Evolutionary conservation across 495 filamentous ascomycete species (phyloP), one percentile per base, ranked within the genome.

Genomic region (Apiosordaria backusii): DNA sequence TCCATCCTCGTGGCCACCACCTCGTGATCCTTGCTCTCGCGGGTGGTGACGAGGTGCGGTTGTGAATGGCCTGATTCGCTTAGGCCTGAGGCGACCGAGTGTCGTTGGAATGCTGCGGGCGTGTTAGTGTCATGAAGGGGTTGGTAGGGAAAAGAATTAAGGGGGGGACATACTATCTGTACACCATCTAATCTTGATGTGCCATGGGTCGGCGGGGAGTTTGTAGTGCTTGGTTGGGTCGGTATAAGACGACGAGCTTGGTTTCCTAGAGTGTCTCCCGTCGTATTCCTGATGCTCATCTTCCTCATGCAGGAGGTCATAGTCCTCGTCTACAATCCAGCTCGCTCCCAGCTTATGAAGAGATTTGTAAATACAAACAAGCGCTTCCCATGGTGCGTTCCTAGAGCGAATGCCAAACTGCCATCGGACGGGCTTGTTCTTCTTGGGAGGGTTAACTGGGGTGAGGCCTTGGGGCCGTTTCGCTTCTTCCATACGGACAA

Each of bases 321-420:
- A 83, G 60, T 86, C 83, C 67, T 90, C 84, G 24, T 86, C 83
- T 10, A 81, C 76, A 18, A 86, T 87, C 94, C 96, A 98, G 59
- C 91, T 85, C 9, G 92, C 93, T 21, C 92, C 92, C 71, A 97
- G 91, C 62, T 92, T 92, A 27, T 85, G 79, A 45, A 99, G 83
- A 1, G 96, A 93, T 70, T 92, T 90, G 81, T 97, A 98, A 60
- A 99, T 90, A 74, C 95, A 97, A 10, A 93, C 78, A 74, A 99
- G 90, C 0, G 95, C 95, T 71, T 99, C 95, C 27, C 93, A 88
- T 0, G 96, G 95, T 23, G 92, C 90, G 75, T 97, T 99, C 29
- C 96, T 85, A 23, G 90, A 94, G 1, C 95, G 87, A 65, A 99
- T 99, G 29, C 95, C 95, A 73, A 98, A 99, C 76, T 98, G 96